Base-by-base conservation (phyloP, 139 green algal species). In the Tetratostichococcus sp. region DNA sequence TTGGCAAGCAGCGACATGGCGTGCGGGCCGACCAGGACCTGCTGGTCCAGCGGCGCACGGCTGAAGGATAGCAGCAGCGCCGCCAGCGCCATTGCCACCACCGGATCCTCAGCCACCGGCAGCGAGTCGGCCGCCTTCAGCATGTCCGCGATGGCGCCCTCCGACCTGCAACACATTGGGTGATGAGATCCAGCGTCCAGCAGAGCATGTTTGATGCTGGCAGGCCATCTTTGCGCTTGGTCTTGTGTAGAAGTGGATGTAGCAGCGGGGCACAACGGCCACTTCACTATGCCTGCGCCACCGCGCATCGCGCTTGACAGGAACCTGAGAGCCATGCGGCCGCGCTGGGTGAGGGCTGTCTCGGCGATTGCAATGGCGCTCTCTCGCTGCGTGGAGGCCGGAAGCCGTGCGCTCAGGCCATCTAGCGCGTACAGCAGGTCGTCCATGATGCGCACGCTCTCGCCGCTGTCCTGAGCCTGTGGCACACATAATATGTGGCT, bases 381-480 rank as follows among this genome's bases (percentile, higher is more conserved):
- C 25, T 89, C 74, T 1, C 76, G 77, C 77, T 83, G 80, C 66
- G 75, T 81, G 4, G 35, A 42, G 0, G 73, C n/a, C 23, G 73
- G 62, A 39, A 43, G 62, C 21, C 16, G 30, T 23, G 66, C 23
- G 30, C 19, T 19, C 43, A 92, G 79, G 8, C 87, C 87, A 67
- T 90, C 87, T 70, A 92, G 77, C 0, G 87, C 87, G 75, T 91
- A 92, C 14, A 71, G 33, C 14, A 85, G 79, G 31, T 89, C 81
- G 75, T 92, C 87, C 70, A 85, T 77, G 43, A 89, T 67, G 70
- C 86, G 75, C 74, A 83, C 65, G 23, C 83, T 75, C 86, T 90
- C 85, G 30, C 87, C 87, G n/a, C 82, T 74, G 73, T 89, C 84
- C 72, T 92, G 87, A 1, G 86, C 87, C 87, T 92, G 82, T 50